Conservation (phyloP, 139 green algal genomes). For the Auxenochlorella pyrenoidosa region DNA sequence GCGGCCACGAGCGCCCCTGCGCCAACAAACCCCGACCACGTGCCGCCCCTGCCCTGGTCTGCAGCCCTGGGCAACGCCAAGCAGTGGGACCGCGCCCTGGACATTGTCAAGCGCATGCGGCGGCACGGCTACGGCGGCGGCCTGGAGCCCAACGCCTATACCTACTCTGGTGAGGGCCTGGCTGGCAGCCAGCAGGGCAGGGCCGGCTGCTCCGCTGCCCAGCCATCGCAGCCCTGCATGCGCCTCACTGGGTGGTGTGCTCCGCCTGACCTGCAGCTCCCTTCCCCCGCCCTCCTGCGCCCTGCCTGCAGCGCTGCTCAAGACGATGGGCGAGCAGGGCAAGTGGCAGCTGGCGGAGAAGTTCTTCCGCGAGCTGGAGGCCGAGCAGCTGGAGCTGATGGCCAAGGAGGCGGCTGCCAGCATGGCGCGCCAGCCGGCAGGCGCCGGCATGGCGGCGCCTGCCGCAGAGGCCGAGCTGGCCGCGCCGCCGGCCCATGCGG, state of each 20-base stretch:
- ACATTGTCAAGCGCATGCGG: slow-evolving; percentile 75
- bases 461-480: background rate
- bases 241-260: no score
- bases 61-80: slow-evolving; percentile 75
- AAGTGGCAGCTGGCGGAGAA: slow-evolving; percentile 83
- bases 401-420: slow-evolving; percentile 3
- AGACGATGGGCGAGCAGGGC: slow-evolving; percentile 81
- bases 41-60: slow-evolving; percentile 19
- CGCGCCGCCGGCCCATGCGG: background rate
- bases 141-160: slow-evolving; percentile 88
- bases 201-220: no score
- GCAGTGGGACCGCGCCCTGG: slow-evolving; percentile 75
- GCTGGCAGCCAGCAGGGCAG: no score
- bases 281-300: no score
- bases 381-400: slow-evolving; percentile 59
- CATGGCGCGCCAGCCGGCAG: background rate
- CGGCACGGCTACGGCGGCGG: slow-evolving; percentile 49
- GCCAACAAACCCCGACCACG: no score
- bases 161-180: slow-evolving; percentile 69
- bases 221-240: no score
- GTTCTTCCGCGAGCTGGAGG: slow-evolving; percentile 82
- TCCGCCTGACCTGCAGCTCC: no score
- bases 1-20: no score
- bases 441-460: background rate
- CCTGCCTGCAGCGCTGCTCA: slow-evolving; percentile 54